Evolutionary conservation across 257 asterid genomes (phyloP).

Genomic region (Hygrophila difformis): DNA sequence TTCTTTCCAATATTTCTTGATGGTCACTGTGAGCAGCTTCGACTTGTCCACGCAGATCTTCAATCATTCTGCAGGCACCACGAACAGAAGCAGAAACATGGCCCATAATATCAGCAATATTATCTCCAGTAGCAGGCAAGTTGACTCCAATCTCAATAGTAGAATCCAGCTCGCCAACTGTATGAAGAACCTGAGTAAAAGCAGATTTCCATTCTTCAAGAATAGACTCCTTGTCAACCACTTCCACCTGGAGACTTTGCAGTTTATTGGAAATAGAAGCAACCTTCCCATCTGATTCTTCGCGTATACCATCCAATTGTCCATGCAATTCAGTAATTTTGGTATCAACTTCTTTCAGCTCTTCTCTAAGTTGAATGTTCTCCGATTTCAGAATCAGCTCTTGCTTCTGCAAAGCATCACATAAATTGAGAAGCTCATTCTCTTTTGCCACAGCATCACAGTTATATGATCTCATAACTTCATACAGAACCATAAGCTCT

Average conservation of each 20-base stretch:
- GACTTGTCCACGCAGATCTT: constrained; percentile 46
- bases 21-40: constrained; percentile 38
- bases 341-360: constrained; percentile 34
- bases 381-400: constrained; percentile 43
- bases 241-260: constrained; percentile 47
- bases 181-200: constrained; percentile 43
- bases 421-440: constrained; percentile 42
- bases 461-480: constrained; percentile 44
- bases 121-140: constrained; percentile 22
- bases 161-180: constrained; percentile 45
- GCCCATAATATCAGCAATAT: constrained; percentile 31
- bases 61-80: constrained; percentile 52
- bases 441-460: constrained; percentile 32
- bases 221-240: constrained; percentile 37
- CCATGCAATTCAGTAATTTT: constrained; percentile 44
- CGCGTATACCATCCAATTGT: constrained; percentile 42
- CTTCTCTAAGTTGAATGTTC: constrained; percentile 44
- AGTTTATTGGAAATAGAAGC: constrained; percentile 46
- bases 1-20: constrained; percentile 34
- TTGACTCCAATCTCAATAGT: constrained; percentile 26
- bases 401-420: constrained; percentile 46
- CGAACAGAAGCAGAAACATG: constrained; percentile 47
- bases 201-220: constrained; percentile 58
- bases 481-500: constrained; percentile 66
- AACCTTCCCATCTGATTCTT: constrained; percentile 44